These are phyloP conservation scores for Lentinus polychrous DNA, from an alignment of 1,284 basidiomycete genomes.

Conservation along the genomic window DNA sequence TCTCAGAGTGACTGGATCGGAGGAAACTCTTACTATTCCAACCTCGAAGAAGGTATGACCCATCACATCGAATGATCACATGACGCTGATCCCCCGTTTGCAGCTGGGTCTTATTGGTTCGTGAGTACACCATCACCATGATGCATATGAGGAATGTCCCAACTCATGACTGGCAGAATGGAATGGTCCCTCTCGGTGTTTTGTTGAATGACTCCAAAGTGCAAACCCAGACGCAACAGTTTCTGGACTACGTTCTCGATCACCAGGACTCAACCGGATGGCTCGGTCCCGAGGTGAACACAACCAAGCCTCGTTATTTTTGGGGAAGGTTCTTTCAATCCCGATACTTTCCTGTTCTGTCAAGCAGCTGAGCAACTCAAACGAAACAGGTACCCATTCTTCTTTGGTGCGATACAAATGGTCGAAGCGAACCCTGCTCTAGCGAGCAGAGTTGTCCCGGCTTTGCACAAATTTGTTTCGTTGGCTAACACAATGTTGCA, in stretches of 20 bases:
- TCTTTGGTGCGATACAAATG: constrained; percentile 51
- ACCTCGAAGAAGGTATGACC: constrained; percentile 44
- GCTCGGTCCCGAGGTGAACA: constrained; percentile 51
- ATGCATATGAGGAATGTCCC: neutral
- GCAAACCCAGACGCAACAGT: constrained; percentile 39
- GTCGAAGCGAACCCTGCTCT: constrained; percentile 40
- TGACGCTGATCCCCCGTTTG: neutral
- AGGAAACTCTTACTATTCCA: constrained; percentile 43
- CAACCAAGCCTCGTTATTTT: constrained; percentile 44
- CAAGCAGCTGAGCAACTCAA: constrained; percentile 1
- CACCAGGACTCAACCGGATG: constrained; percentile 50
- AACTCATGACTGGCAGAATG: constrained; percentile 29
- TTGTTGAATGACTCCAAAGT: constrained; percentile 39
- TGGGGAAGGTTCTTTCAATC: constrained; percentile 41
- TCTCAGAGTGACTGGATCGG: constrained; percentile 48
- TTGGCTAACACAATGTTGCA: constrained; percentile 53
- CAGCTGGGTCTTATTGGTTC: constrained; percentile 58
- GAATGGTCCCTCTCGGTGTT: constrained; percentile 44
- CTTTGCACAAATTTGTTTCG: constrained; percentile 43
- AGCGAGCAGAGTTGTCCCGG: constrained; percentile 37
- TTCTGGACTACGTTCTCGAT: constrained; percentile 46
- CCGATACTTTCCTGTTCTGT: neutral
- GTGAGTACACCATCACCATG: constrained; percentile 26
- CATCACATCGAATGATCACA: neutral
- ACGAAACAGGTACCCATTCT: constrained; percentile 40